Percentiles rank a stretch among this genome's conserved stretches.
Evolutionary conservation across 768 basidiomycete genomes (phyloP).

Genomic region (Rhizopogon salebrosus): DNA sequence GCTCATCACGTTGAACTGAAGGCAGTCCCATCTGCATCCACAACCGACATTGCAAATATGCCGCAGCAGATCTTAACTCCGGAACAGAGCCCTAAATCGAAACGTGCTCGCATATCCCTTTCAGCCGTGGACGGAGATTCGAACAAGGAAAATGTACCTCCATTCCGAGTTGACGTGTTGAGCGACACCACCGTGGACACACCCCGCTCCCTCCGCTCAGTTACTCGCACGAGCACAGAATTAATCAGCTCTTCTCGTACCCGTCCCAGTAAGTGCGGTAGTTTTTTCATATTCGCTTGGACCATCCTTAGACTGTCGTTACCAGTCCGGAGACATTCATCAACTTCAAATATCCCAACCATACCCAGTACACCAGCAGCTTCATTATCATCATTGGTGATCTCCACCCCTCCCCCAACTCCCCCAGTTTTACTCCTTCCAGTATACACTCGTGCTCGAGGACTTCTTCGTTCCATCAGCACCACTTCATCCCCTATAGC

Average conservation of each 20-base stretch:
- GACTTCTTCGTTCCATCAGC: slow-evolving; percentile 67
- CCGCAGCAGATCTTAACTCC: slow-evolving; percentile 35
- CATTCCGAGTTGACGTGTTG: slow-evolving; percentile 37
- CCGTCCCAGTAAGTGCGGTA: slow-evolving; percentile 36
- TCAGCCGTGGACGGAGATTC: slow-evolving; percentile 43
- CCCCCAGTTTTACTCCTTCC: slow-evolving; percentile 41
- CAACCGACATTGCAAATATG: slow-evolving; percentile 2
- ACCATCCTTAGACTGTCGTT: slow-evolving; percentile 3
- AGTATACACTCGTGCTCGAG: slow-evolving; percentile 59
- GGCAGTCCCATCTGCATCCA: slow-evolving; percentile 4
- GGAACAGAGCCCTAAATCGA: slow-evolving; percentile 58
- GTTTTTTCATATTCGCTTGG: neutral
- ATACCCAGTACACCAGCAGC: slow-evolving; percentile 40
- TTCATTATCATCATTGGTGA: slow-evolving; percentile 35
- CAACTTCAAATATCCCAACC: slow-evolving; percentile 37
- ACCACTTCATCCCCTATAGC: slow-evolving; percentile 51
- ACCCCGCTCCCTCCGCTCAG: slow-evolving; percentile 30
- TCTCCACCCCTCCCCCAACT: slow-evolving; percentile 59
- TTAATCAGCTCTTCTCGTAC: slow-evolving; percentile 35
- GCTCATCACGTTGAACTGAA: slow-evolving; percentile 31
- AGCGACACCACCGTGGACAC: slow-evolving; percentile 31
- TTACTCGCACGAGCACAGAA: slow-evolving; percentile 35
- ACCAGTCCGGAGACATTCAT: slow-evolving; percentile 46
- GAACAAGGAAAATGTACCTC: slow-evolving; percentile 81
- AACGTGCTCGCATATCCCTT: slow-evolving; percentile 52